Base-by-base conservation (phyloP, 768 basidiomycete genomes). In the Pleurotus citrinopileatus region DNA sequence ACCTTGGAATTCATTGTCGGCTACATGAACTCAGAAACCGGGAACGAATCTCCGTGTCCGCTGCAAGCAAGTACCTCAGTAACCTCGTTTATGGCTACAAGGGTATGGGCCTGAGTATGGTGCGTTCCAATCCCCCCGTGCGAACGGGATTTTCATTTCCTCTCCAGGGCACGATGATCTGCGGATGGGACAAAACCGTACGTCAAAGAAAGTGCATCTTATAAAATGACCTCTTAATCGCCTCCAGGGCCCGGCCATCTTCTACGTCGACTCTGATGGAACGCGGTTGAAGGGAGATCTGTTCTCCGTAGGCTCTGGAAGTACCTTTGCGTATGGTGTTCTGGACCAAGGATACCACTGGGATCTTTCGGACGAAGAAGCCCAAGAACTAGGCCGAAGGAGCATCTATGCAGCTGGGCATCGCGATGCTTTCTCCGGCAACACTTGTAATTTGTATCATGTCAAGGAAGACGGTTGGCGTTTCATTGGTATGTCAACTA, bases 31-130 rank as follows among this genome's bases (percentile, higher is more conserved):
- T 99, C 34, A 82, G 97, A 59, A 98, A 99, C 72, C 82, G 83
- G 59, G 97, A 99, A 73, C 87, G 96, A 42, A 99, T 99, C 65
- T 96, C 94, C 3, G 97, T 99, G 19, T 97, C 97, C n/a, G 97
- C 97, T 32, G 97, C 97, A 8, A 93, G 90, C 72, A 99, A 99
- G 67, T 97, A 94, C 70, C 80, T 99, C 50, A 91, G 91, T 71
- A 98, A 99, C 66, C 86, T 98, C 46, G 94, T 98, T 9, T 99
- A 98, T 70, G 80, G 87, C 54, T 99, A 98, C 79, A 99, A 98
- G 72, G 97, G 96, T 19, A 98, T 96, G 96, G 97, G 97, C 4
- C 72, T 99, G 58, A 95, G 93, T 69, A 99, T 99, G 96, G 94
- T 94, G 52, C n/a, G 86, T 69, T 13, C 20, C 42, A 9, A 28